Base-by-base conservation (phyloP, 2,329 filamentous ascomycete species). In the Botrytis byssoidea region DNA sequence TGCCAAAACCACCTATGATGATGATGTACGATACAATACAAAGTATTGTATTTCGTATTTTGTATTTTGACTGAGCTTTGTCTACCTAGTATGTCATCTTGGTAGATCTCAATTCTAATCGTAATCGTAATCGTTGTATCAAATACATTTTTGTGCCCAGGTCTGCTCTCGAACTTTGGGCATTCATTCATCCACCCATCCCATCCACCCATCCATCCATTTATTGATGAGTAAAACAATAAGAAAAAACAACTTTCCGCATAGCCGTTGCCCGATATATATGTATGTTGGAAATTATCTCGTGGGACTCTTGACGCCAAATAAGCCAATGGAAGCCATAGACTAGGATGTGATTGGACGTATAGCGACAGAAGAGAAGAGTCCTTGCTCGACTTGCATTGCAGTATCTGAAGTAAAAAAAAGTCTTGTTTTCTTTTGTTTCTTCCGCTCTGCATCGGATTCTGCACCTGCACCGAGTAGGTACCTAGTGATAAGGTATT, bases 301-400 rank as follows among this genome's bases (percentile, higher is more conserved):
- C 60, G 60, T 63, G 44, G 44, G 64, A 67, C 61, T 44, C 61
- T 67, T 48, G n/a, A 67, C 64, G 64, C 64, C 44, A 67, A 32
- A 66, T 10, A 48, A 37, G 44, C 46, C 44, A 51, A 67, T 67
- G 46, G 55, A 51, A 57, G 35, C 65, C 48, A 57, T 68, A 32
- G 48, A 68, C 40, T 20, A 57, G 66, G 66, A 35, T 42, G 25
- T 32, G 29, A 42, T 42, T 66, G 32, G 64, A 48, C 29, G 22
- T 51, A 51, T 25, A 51, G 64, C 64, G 65, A 35, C 35, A 55
- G 64, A 40, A 44, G 42, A 66, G 44, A 51, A n/a, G 25, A 32
- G 22, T 18, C n/a, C n/a, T 64, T 44, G 25, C 25, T 44, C 42
- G 61, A 57, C n/a, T 29, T 29, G 51, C 51, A 57, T 29, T 40